Base-by-base conservation (phyloP, 768 basidiomycete genomes). In the Auriscalpium orientale region DNA sequence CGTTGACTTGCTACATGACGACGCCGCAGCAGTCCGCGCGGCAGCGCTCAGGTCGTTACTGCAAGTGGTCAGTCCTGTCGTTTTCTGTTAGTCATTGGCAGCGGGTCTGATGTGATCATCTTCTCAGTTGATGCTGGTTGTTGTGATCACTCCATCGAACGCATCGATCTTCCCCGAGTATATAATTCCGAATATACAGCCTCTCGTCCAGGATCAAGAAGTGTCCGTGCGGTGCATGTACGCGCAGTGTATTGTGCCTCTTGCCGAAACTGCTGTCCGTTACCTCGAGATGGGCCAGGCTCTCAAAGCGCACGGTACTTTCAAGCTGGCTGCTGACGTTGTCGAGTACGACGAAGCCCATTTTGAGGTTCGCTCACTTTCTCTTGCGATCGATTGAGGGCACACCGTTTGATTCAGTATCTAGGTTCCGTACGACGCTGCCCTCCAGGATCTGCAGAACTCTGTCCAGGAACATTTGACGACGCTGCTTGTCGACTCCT, bases 271-370 rank as follows among this genome's bases (percentile, higher is more conserved):
- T 0, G 91, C 92, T 2, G 78, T 89, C 54, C 79, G 86, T 44
- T 97, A 94, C 70, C 74, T 98, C 35, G 95, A 98, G 68, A 93
- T 98, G 84, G 88, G 85, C 0, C 92, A 97, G 66, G 89, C 93
- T 0, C 72, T 95, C 58, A 91, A 88, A 67, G 89, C 87, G 0
- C 87, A 92, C 57, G 90, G 90, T 0, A 79, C 80, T 1, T 83
- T 85, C 67, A 84, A 82, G 64, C 68, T 87, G 8, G 72, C 78
- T 13, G 73, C 80, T 1, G 84, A 89, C 56, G 76, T 75, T 1
- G 82, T 85, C 51, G 89, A 89, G 57, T 84, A 84, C 57, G 91
- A 91, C 55, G 82, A 85, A 57, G 84, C 82, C 0, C 83, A 89
- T 58, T 87, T 90, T 58, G 93, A 95, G 79, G 92, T 64, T 59